Conservation (phyloP, 2,329 filamentous ascomycete genomes). For the Claviceps capensis region DNA sequence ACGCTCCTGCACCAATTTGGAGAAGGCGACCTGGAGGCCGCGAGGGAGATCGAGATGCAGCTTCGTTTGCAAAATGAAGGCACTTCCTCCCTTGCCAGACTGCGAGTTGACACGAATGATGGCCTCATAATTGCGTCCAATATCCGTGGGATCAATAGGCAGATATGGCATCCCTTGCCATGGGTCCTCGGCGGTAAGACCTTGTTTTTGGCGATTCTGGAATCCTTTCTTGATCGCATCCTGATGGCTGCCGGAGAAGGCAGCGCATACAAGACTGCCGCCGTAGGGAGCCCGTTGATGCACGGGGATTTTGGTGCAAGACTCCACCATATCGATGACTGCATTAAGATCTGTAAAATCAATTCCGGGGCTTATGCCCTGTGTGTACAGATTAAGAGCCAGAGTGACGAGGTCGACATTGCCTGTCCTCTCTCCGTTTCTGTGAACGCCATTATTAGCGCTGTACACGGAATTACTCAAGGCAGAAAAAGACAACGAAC, state of each 20-base stretch:
- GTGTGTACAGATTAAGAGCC: conserved; percentile 86
- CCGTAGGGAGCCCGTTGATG: not conserved
- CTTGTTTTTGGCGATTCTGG: conserved; percentile 50
- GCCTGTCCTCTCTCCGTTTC: conserved; percentile 89
- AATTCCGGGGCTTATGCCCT: conserved; percentile 71
- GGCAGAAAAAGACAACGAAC: not conserved
- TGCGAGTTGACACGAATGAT: conserved; percentile 97
- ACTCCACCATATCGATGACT: conserved; percentile 81
- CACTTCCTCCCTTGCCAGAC: conserved; percentile 84
- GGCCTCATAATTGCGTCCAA: conserved; percentile 93
- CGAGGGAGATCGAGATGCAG: conserved; percentile 86
- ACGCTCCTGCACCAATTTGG: conserved; percentile 67
- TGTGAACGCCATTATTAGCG: not conserved
- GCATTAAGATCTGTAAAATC: conserved; percentile 83
- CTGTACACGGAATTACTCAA: not conserved
- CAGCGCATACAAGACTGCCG: conserved; percentile 42
- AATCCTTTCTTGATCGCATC: conserved; percentile 94
- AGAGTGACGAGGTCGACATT: conserved; percentile 93
- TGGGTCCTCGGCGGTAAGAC: conserved; percentile 45
- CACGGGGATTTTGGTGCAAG: conserved; percentile 62
- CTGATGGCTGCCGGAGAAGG: conserved; percentile 85
- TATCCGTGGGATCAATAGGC: conserved; percentile 82
- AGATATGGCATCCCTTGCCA: conserved; percentile 80
- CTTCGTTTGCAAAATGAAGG: conserved; percentile 84
- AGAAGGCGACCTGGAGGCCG: conserved; percentile 83